Evolutionary conservation across 2,329 filamentous ascomycete species (phyloP).

Genomic region (Phaeoacremonium minimum): DNA sequence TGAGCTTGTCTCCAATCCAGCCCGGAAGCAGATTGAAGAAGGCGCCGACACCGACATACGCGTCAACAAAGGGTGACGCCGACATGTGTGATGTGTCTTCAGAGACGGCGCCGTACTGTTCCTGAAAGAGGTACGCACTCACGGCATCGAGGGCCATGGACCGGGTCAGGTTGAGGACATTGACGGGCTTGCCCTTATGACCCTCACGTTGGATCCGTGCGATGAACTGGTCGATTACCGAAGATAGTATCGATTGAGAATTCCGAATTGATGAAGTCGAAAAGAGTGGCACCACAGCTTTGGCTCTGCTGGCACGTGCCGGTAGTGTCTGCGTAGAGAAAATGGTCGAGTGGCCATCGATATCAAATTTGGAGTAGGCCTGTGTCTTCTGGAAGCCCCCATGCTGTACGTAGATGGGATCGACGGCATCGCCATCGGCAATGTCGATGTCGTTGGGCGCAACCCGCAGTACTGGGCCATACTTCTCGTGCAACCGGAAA

Average conservation of each 20-base stretch:
- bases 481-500: constrained; percentile 22
- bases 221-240: constrained; percentile 25
- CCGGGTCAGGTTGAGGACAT: constrained; percentile 44
- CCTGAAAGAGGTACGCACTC: constrained; percentile 46
- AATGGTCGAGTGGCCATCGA: constrained; percentile 49
- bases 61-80: constrained; percentile 39
- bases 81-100: not conserved
- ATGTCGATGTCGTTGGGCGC: constrained; percentile 34
- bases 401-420: constrained; percentile 43
- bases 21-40: constrained; percentile 43
- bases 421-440: constrained; percentile 36
- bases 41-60: constrained; percentile 47
- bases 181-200: constrained; percentile 23
- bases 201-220: constrained; percentile 28
- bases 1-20: constrained; percentile 28
- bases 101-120: constrained; percentile 30
- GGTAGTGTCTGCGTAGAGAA: constrained; percentile 40
- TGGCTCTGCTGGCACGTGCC: constrained; percentile 37
- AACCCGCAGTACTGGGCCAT: constrained; percentile 27
- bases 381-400: constrained; percentile 49
- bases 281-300: constrained; percentile 45
- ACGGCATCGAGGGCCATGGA: constrained; percentile 50
- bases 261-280: constrained; percentile 26
- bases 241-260: not conserved
- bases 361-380: constrained; percentile 52